phyloP scores from a whole-genome alignment of 164 flowering plant species.

The Stephania cephalantha region DNA sequence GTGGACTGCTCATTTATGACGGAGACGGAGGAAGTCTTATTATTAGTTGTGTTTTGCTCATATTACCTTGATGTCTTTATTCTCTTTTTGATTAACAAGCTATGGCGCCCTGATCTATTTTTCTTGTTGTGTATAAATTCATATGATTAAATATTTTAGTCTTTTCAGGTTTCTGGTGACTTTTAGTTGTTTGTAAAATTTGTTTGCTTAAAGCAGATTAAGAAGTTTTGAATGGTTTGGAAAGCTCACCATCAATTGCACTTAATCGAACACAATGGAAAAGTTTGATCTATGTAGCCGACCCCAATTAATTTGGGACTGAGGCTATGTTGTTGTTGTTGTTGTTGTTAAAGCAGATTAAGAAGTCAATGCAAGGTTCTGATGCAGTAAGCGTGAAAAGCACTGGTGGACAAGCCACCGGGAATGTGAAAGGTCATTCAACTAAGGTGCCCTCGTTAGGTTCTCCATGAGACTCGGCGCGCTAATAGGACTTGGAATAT shows the following conservation, averaged over 20 bases:
- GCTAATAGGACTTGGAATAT: neutral
- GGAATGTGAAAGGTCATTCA: constrained; percentile 41
- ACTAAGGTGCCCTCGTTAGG: constrained; percentile 40
- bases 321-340: too few species aligned
- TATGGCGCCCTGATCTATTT: too few species aligned
- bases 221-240: constrained; percentile 26
- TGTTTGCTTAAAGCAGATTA: constrained; percentile 39
- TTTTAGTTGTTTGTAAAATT: neutral
- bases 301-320: too few species aligned
- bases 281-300: too few species aligned
- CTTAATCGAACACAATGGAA: too few species aligned
- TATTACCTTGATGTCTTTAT: too few species aligned
- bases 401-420: constrained; percentile 45
- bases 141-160: neutral
- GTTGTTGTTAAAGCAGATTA: constrained; percentile 39
- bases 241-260: too few species aligned
- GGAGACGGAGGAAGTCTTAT: too few species aligned
- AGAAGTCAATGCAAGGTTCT: constrained; percentile 43
- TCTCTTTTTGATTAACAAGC: too few species aligned
- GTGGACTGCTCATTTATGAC: too few species aligned
- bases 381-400: constrained; percentile 36
- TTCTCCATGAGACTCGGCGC: constrained; percentile 26
- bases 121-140: too few species aligned
- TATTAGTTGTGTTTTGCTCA: too few species aligned
- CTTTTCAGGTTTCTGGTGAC: neutral